Evolutionary conservation across 139 green algal species (phyloP).

Genomic region (Closterium sp.): DNA sequence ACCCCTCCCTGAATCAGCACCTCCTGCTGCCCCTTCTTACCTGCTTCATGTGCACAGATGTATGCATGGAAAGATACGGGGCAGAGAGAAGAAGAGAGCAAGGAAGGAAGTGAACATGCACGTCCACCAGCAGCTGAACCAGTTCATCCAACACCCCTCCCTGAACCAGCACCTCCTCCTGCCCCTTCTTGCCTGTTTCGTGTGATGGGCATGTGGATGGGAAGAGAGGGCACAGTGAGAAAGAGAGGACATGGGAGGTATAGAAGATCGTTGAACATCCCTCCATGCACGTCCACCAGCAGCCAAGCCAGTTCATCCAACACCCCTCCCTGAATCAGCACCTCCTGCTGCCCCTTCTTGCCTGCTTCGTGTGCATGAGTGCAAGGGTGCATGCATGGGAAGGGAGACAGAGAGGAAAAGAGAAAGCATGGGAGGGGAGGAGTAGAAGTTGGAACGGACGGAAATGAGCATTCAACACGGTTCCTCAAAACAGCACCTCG

Average conservation of each 20-base stretch:
- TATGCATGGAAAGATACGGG: neutral
- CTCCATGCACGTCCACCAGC: constrained; percentile 39
- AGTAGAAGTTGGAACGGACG: neutral
- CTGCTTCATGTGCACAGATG: no score
- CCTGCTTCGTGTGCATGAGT: neutral
- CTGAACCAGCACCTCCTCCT: no score
- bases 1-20: constrained; percentile 47
- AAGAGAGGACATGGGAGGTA: no score
- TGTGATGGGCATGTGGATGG: no score
- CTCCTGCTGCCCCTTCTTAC: constrained; percentile 49
- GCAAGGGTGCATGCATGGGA: neutral
- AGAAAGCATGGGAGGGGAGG: neutral
- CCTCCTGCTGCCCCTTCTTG: constrained; percentile 49
- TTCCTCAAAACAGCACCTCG: constrained; percentile 44
- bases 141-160: no score
- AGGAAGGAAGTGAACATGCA: no score
- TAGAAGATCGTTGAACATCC: no score
- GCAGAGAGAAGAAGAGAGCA: no score
- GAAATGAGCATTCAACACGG: constrained; percentile 36
- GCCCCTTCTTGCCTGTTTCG: no score
- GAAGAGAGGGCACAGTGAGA: no score
- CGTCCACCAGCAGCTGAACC: no score
- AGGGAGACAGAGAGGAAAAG: neutral
- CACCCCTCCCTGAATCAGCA: constrained; percentile 46
- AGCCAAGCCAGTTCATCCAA: constrained; percentile 38